Conservation (phyloP, 257 asterid species). For the Echium plantagineum region DNA sequence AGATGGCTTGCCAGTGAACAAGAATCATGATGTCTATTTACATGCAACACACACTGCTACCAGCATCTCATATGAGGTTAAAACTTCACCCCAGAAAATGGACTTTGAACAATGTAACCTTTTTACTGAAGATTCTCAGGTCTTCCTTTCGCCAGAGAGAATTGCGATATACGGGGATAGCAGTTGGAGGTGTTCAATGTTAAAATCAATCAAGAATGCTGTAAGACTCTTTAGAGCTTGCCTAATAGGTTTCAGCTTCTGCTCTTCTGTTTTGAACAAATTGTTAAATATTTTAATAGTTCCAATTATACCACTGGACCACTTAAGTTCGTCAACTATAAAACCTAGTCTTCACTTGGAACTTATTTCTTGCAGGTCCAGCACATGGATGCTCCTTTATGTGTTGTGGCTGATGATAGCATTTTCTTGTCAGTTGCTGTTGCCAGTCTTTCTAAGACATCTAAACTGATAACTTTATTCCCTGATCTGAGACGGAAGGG, state of each 20-base stretch:
- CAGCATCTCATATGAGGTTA: constrained; percentile 47
- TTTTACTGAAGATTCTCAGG: constrained; percentile 29
- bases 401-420: constrained; percentile 84
- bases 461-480: constrained; percentile 63
- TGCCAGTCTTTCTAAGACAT: constrained; percentile 43
- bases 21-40: constrained; percentile 47
- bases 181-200: constrained; percentile 63
- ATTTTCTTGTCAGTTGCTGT: constrained; percentile 53
- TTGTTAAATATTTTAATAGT: background rate
- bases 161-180: constrained; percentile 56
- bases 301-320: background rate
- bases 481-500: constrained; percentile 77
- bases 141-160: constrained; percentile 59
- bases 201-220: constrained; percentile 47
- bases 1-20: constrained; percentile 40
- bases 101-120: constrained; percentile 20
- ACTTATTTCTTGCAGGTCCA: constrained; percentile 39
- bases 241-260: background rate
- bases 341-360: constrained; percentile 1
- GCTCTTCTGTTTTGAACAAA: background rate
- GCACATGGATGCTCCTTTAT: constrained; percentile 44
- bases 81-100: constrained; percentile 21
- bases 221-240: constrained; percentile 35
- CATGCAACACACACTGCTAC: constrained; percentile 56
- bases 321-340: background rate